These are phyloP conservation scores for Salinomyces thailandicus DNA, from an alignment of 2,329 filamentous ascomycete species.

Conservation along the genomic window DNA sequence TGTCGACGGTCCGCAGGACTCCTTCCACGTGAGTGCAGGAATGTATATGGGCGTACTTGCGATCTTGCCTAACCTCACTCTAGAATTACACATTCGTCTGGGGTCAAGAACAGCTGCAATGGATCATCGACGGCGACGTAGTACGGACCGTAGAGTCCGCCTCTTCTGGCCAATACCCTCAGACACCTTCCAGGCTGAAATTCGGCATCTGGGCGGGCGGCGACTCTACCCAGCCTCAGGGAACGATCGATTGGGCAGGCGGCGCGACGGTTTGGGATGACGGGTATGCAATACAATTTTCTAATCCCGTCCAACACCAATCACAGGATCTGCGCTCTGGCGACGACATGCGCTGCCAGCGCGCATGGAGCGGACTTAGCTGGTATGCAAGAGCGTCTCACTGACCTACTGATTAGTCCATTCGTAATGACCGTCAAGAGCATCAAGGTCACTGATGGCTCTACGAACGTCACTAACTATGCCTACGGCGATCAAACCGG, in stretches of 20 bases:
- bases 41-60: no score
- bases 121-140: slow-evolving; percentile 56
- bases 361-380: no score
- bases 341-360: no score
- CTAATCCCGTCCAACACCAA: no score
- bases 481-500: slow-evolving; percentile 31
- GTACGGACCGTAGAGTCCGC: slow-evolving; percentile 50
- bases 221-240: slow-evolving; percentile 55
- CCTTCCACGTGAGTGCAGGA: no score
- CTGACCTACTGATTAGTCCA: no score
- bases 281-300: slow-evolving; percentile 13
- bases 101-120: slow-evolving; percentile 56
- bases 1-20: slow-evolving; percentile 46
- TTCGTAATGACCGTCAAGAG: slow-evolving; percentile 28
- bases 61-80: no score
- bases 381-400: no score
- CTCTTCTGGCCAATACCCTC: slow-evolving; percentile 45
- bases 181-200: slow-evolving; percentile 62
- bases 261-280: slow-evolving; percentile 25
- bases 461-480: slow-evolving; percentile 29
- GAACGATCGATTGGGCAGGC: slow-evolving; percentile 30
- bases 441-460: slow-evolving; percentile 26
- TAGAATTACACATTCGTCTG: slow-evolving; percentile 63
- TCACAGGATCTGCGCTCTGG: no score
- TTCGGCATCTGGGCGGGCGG: slow-evolving; percentile 80